Percentiles rank a stretch among this genome's conserved stretches.
Evolutionary conservation across 192 early-diverging fungal species (phyloP).

Genomic region (Coemansia sp.): DNA sequence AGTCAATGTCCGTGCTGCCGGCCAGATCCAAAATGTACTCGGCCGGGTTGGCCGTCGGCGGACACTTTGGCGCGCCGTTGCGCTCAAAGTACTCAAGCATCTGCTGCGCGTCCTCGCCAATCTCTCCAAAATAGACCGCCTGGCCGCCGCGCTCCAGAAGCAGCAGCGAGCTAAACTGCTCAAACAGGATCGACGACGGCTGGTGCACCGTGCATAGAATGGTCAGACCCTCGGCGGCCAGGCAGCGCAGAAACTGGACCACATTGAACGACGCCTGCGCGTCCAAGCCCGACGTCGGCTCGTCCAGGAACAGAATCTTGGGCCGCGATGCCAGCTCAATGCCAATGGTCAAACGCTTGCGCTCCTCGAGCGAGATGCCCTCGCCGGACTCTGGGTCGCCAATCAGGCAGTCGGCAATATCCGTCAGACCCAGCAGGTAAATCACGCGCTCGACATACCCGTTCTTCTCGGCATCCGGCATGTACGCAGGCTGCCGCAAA

Average conservation of each 20-base stretch:
- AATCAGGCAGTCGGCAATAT: slow-evolving; percentile 63
- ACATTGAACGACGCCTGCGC: slow-evolving; percentile 68
- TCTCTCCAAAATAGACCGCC: slow-evolving; percentile 80
- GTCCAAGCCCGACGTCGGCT: slow-evolving; percentile 76
- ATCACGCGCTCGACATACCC: slow-evolving; percentile 69
- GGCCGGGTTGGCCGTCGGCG: slow-evolving; percentile 71
- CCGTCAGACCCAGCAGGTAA: slow-evolving; percentile 64
- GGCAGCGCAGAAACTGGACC: slow-evolving; percentile 62
- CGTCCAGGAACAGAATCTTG: slow-evolving; percentile 74
- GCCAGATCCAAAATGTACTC: slow-evolving; percentile 85
- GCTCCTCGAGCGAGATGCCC: slow-evolving; percentile 79
- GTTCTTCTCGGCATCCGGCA: slow-evolving; percentile 59
- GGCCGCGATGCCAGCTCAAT: slow-evolving; percentile 72
- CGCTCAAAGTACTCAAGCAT: slow-evolving; percentile 77
- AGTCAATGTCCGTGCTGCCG: slow-evolving; percentile 59
- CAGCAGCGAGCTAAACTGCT: slow-evolving; percentile 72
- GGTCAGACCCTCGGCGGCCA: slow-evolving; percentile 59
- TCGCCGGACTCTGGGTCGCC: slow-evolving; percentile 61
- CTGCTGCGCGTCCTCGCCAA: slow-evolving; percentile 62
- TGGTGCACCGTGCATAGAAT: slow-evolving; percentile 77
- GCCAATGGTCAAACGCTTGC: slow-evolving; percentile 76
- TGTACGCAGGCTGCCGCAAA: slow-evolving; percentile 61
- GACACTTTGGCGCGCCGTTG: slow-evolving; percentile 68
- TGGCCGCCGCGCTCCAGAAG: slow-evolving; percentile 72
- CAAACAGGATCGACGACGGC: slow-evolving; percentile 71